These are phyloP conservation scores for Astrephomene gubernaculifera DNA, from an alignment of 139 green algal species.

Conservation along the genomic window DNA sequence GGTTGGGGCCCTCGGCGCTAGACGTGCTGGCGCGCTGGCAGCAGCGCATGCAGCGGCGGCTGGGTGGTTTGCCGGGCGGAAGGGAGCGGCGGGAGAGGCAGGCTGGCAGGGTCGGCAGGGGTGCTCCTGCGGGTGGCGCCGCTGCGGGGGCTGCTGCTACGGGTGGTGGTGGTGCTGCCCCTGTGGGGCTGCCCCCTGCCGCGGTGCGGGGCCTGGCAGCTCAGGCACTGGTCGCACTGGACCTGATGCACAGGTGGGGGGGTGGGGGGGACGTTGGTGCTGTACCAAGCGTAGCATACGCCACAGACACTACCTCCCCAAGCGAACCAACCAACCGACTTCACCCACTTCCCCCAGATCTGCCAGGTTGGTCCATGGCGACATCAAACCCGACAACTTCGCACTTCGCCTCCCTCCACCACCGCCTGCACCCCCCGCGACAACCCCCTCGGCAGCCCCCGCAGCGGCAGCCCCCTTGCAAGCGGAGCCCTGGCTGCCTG, in stretches of 20 bases:
- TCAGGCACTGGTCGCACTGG: slow-evolving; percentile 14
- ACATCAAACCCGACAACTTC: slow-evolving; percentile 38
- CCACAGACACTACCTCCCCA: neutral
- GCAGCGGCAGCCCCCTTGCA: neutral
- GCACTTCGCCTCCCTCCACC: neutral
- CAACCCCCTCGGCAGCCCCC: neutral
- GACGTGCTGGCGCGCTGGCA: neutral
- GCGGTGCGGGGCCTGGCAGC: neutral
- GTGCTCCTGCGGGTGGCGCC: no score
- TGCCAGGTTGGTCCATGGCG: neutral
- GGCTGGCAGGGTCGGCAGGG: no score
- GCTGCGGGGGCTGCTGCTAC: neutral
- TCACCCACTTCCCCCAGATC: neutral
- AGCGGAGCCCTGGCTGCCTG: no score
- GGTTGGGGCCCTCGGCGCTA: neutral
- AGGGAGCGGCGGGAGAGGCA: neutral
- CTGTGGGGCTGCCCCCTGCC: neutral
- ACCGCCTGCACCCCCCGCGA: neutral
- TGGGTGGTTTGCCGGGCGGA: no score
- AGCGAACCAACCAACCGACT: neutral
- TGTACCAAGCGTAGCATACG: neutral
- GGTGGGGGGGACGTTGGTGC: neutral
- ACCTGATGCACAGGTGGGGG: slow-evolving; percentile 21
- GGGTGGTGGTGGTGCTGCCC: no score
- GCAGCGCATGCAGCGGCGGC: neutral